These are phyloP conservation scores for Coleophoma cylindrospora DNA, from an alignment of 2,329 filamentous ascomycete species.

Conservation along the genomic window DNA sequence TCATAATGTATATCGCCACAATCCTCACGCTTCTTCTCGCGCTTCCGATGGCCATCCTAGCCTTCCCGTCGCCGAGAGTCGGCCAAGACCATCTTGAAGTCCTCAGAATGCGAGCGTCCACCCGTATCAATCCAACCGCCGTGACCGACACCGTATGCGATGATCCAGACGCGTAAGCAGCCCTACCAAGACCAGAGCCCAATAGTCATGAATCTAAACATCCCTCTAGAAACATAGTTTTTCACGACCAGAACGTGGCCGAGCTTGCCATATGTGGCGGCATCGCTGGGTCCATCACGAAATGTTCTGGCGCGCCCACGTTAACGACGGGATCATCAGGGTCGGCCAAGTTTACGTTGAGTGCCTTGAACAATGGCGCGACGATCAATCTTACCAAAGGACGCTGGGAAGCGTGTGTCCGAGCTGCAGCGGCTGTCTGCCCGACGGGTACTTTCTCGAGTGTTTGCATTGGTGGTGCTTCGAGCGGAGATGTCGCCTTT, in stretches of 20 bases:
- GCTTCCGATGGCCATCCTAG: conserved; percentile 25
- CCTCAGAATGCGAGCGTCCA: conserved; percentile 34
- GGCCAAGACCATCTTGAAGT: conserved; percentile 38
- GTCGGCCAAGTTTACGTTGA: conserved; percentile 42
- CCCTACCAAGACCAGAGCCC: not conserved
- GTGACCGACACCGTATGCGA: conserved; percentile 35
- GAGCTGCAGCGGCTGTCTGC: conserved; percentile 34
- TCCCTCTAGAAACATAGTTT: conserved; percentile 5
- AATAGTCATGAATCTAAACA: not conserved
- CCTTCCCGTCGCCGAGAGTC: conserved; percentile 23
- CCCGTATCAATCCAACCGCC: conserved; percentile 33
- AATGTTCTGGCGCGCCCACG: conserved; percentile 38
- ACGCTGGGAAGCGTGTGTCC: conserved; percentile 48
- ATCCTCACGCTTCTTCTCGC: conserved; percentile 24
- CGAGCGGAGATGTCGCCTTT: conserved; percentile 16
- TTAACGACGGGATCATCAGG: conserved; percentile 37
- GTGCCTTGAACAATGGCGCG: conserved; percentile 33
- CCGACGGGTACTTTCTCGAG: conserved; percentile 15
- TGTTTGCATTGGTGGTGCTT: conserved; percentile 20
- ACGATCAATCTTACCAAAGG: conserved; percentile 49
- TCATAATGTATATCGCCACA: conserved; percentile 25
- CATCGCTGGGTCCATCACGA: conserved; percentile 38
- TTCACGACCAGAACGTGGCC: conserved; percentile 30
- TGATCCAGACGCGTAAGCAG: conserved; percentile 34
- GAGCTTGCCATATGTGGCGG: conserved; percentile 43